Evolutionary conservation across 768 basidiomycete species (phyloP), one percentile per base, ranked within the genome.

Genomic region (Hemileccinum rubropunctum): DNA sequence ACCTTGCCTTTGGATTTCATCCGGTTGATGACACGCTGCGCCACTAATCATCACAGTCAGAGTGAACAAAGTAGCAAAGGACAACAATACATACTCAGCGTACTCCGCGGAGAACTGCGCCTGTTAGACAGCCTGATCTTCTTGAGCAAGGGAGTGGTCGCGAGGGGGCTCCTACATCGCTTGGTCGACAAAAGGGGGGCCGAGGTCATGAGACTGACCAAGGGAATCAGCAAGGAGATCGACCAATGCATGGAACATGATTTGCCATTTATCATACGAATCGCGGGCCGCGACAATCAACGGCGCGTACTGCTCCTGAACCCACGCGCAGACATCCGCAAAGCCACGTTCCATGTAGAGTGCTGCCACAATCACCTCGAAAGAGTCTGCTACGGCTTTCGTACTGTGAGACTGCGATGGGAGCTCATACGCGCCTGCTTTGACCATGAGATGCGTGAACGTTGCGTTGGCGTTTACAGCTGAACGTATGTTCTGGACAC

Each of bases 361-460:
- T 6, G 69, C 71, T n/a, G 70, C 76, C 1, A 78, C 69, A 18
- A 77, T 69, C 12, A 73, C 71, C 56, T 78, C 76, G 56, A 76
- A 75, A 9, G 75, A 68, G 53, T 78, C 78, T 14, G 74, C 78
- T 6, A 64, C 73, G 12, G 64, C 67, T 57, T 76, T 79, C 14
- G 67, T 51, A 34, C 52, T 52, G 49, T 53, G 51, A 28, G 61
- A 56, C 35, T 56, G 56, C 4, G 51, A 48, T 8, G 53, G 50
- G 14, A 65, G 58, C 15, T 63, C 18, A 33, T 55, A 60, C 4
- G 54, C 57, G 11, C 70, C 72, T 30, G 64, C 57, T 50, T 70
- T 73, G 37, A 60, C 53, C 71, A 75, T 71, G 17, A 73, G 59
- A 17, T 67, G 66, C 23, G 68, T 68, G 54, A 71, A 71, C 13